Conservation (phyloP, 2,329 filamentous ascomycete species). For the Pseudogymnoascus sp. region DNA sequence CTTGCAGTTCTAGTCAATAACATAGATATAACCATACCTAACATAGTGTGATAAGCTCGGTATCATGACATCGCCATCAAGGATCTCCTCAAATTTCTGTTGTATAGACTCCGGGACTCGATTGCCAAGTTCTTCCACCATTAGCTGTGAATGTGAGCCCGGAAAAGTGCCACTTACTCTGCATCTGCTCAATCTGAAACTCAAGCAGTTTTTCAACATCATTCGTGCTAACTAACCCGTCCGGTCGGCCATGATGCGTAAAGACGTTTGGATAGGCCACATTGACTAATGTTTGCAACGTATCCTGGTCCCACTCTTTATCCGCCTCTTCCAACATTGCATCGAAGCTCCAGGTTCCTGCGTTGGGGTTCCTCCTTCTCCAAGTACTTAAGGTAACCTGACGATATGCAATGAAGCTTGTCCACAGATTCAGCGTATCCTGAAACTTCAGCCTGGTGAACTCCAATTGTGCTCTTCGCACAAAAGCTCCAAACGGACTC, state of each 20-base stretch:
- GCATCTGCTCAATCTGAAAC: conserved; percentile 81
- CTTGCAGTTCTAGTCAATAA: conserved; percentile 13
- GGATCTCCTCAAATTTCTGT: conserved; percentile 57
- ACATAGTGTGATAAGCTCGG: conserved; percentile 72
- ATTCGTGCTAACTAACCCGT: conserved; percentile 55
- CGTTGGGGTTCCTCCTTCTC: conserved; percentile 42
- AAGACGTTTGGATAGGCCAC: conserved; percentile 22
- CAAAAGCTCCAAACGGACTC: conserved; percentile 73
- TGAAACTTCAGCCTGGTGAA: conserved; percentile 73
- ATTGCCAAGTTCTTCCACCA: conserved; percentile 55
- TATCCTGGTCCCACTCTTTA: conserved; percentile 41
- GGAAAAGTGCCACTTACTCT: conserved; percentile 46
- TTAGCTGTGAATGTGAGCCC: not conserved
- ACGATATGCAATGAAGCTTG: conserved; percentile 70
- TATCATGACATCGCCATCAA: conserved; percentile 57
- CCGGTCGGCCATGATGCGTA: conserved; percentile 16
- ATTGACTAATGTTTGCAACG: conserved; percentile 31
- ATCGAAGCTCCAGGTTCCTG: conserved; percentile 44
- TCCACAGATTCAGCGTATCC: conserved; percentile 72
- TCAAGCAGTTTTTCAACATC: conserved; percentile 76
- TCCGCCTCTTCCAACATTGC: conserved; percentile 43
- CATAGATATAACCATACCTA: conserved; percentile 37
- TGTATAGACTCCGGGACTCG: conserved; percentile 69
- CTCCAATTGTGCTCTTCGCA: conserved; percentile 69
- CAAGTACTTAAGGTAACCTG: conserved; percentile 60